Base-by-base conservation (phyloP, 129 eudicot species). In the Flaveria trinervia region DNA sequence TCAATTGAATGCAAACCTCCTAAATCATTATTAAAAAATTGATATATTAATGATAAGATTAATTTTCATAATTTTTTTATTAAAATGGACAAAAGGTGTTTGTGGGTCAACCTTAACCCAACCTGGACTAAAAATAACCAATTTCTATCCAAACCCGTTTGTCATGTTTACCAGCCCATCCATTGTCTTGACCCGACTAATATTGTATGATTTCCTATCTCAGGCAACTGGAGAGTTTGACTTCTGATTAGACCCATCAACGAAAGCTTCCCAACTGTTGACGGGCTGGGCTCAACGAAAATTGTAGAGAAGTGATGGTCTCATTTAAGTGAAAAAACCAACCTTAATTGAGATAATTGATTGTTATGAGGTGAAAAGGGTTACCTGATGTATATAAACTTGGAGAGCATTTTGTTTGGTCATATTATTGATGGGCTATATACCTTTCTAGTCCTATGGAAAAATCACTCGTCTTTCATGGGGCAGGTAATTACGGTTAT, bases 171-270 rank as follows among this genome's bases (percentile, higher is more conserved):
- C 16, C 61, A n/a, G 5, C 25, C 61, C 25, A 9, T 9, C 15
- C 26, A 45, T 77, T 36, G 0, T 17, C 33, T 10, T 16, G 10
- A 7, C 23, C 12, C 12, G 2, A 28, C 11, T 79, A 36, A 48
- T 25, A 26, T 51, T 33, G 64, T 70, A 54, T 62, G 41, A 15
- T 36, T 64, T 68, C 6, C 33, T 75, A 56, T 59, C 18, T 72
- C 94, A 94, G 99, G 99, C 99, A 39, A 89, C 87, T 1, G 99
- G 98, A 69, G 97, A 94, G 75, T 94, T 94, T 20, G 97, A 94
- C 49, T 94, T 94, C 92, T 94, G 85, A 94, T 85, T 50, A 68
- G 60, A 71, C 56, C 72, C 57, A 56, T 56, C 43, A 59, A 60
- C 67, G 14, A 72, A 59, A 36, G 33, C 17, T 22, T 44, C 20